phyloP scores from a whole-genome alignment of 345 rosid genomes.

The Carallia brachiata region DNA sequence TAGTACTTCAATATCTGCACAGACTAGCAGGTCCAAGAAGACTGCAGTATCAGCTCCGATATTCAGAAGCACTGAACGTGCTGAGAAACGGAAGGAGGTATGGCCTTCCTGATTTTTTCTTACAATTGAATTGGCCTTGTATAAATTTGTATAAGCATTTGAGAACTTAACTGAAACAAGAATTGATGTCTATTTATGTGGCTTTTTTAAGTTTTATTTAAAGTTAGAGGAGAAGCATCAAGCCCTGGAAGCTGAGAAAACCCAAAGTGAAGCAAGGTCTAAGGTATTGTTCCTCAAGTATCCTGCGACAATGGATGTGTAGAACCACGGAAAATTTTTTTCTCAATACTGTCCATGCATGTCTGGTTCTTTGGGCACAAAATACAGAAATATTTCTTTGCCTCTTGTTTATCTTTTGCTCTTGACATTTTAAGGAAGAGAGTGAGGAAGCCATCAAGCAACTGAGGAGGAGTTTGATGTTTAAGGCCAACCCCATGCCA shows the following conservation, averaged over 20 bases:
- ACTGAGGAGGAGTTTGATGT: slow-evolving; percentile 35
- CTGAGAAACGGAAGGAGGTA: slow-evolving; percentile 93
- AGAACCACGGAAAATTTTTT: not conserved
- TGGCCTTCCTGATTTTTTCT: not conserved
- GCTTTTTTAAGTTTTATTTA: slow-evolving; percentile 55
- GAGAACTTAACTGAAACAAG: slow-evolving; percentile 1
- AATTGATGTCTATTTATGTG: slow-evolving; percentile 7
- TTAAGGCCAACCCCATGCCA: slow-evolving; percentile 45
- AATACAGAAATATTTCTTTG: slow-evolving; percentile 11
- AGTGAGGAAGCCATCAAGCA: slow-evolving; percentile 37
- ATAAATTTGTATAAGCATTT: not conserved
- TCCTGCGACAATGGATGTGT: not conserved
- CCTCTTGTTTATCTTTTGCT: not conserved
- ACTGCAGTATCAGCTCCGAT: slow-evolving; percentile 75
- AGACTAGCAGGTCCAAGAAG: slow-evolving; percentile 46
- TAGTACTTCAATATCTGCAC: slow-evolving; percentile 63
- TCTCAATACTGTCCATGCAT: slow-evolving; percentile 1
- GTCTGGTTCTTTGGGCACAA: not conserved
- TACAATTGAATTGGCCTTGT: slow-evolving; percentile 6
- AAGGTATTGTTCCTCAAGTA: slow-evolving; percentile 45
- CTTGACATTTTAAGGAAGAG: slow-evolving; percentile 29
- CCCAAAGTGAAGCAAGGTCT: slow-evolving; percentile 65
- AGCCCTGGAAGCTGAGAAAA: slow-evolving; percentile 79
- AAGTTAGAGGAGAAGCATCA: slow-evolving; percentile 84
- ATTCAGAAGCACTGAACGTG: slow-evolving; percentile 72